A percentile compares a stretch with the other conserved stretches of the same genome.
These are phyloP conservation scores for Capsicum rhomboideum DNA, from an alignment of 257 asterid genomes.

Conservation along the genomic window DNA sequence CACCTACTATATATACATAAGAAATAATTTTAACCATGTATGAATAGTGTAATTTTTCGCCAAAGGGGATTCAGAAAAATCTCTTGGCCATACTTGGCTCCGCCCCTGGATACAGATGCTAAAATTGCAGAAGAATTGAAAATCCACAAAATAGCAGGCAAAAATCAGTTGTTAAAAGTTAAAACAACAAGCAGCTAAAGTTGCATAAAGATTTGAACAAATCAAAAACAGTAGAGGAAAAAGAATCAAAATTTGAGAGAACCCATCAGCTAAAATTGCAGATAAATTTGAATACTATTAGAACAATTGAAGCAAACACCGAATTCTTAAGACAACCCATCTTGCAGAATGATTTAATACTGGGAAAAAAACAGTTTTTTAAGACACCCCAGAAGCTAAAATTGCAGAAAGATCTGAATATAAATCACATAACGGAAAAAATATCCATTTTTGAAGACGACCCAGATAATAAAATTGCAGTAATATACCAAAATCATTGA, in stretches of 20 bases:
- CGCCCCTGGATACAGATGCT: background rate
- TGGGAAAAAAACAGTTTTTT: background rate
- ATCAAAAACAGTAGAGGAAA: background rate
- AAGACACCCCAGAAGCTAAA: background rate
- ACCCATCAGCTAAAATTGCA: background rate
- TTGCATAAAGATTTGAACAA: background rate
- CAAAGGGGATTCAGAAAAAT: too few species aligned
- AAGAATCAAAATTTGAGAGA: background rate
- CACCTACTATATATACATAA: too few species aligned
- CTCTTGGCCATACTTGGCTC: too few species aligned
- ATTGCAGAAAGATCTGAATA: background rate
- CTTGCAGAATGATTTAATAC: background rate
- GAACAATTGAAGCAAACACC: background rate
- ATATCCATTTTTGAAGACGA: background rate
- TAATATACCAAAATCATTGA: background rate
- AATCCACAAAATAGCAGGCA: background rate
- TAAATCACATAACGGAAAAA: background rate
- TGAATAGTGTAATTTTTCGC: too few species aligned
- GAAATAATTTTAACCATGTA: too few species aligned
- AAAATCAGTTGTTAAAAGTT: background rate
- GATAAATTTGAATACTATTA: background rate
- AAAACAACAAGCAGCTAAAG: background rate
- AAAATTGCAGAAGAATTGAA: background rate
- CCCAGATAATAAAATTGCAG: background rate
- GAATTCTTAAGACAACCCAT: background rate